phyloP scores from a whole-genome alignment of 495 filamentous ascomycete species.

The Sordaria brevicollis region DNA sequence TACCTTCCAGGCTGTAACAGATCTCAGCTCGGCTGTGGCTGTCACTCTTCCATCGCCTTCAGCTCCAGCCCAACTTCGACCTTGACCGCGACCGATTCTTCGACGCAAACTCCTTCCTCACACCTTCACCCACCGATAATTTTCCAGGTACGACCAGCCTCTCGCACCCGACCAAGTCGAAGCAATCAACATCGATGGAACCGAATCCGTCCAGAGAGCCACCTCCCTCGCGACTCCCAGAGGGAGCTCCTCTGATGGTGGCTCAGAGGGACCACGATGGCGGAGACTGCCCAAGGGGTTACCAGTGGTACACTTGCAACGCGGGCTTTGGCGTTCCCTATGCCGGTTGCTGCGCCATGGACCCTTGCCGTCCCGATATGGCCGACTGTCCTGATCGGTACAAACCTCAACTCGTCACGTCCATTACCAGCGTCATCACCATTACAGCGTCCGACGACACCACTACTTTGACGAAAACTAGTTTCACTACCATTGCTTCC shows the following conservation, averaged over 20 bases:
- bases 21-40: background rate
- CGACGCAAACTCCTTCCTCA: background rate
- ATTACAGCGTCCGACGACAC: background rate
- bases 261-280: background rate
- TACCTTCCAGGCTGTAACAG: background rate
- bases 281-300: slow-evolving; percentile 1
- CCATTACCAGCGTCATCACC: background rate
- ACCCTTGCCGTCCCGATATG: slow-evolving; percentile 11
- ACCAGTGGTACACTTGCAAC: slow-evolving; percentile 11
- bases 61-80: background rate
- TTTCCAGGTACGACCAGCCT: background rate
- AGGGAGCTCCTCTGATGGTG: background rate
- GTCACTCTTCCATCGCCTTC: background rate
- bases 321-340: background rate
- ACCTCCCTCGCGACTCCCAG: background rate
- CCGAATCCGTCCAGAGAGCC: background rate
- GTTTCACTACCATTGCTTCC: background rate
- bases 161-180: background rate
- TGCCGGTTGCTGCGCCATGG: slow-evolving; percentile 11
- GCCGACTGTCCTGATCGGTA: slow-evolving; percentile 9
- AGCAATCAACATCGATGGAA: background rate
- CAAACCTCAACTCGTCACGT: background rate
- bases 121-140: background rate
- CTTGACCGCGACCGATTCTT: background rate
- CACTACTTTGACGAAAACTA: background rate